Evolutionary conservation across 768 basidiomycete genomes (phyloP), one percentile per base, ranked within the genome.

Genomic region (Phaeotremella skinneri): DNA sequence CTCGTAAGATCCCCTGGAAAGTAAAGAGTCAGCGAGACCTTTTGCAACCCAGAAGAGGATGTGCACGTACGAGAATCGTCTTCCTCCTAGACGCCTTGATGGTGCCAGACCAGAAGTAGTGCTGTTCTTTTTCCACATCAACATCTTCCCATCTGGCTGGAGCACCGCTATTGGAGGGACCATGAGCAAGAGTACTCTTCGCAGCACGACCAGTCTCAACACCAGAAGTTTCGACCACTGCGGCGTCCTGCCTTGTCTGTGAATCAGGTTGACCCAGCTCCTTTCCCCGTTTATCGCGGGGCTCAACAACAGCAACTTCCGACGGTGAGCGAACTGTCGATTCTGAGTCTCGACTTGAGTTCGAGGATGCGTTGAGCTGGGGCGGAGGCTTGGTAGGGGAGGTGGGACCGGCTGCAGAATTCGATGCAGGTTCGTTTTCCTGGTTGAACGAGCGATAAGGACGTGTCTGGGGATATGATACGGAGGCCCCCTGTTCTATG

Each of bases 181-280:
- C 21, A 48, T 30, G 17, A 7, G 37, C 59, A 7, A 62, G 23
- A 13, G 55, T 34, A 11, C 45, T 52, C 32, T 47, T 25, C 21
- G 48, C 65, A 23, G 61, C 61, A 5, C 30, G 58, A 9, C 55
- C 61, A n/a, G 58, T 61, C 26, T 50, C 53, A 4, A 61, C 55
- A 16, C 34, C 59, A 13, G 51, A 21, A 2, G 43, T 49, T 4
- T 43, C 61, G 17, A 58, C 45, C 29, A 60, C 51, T 11, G 49
- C 65, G 9, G 58, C 61, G 37, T 59, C 45, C 9, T 37, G 34
- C 7, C 30, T 56, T 48, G 5, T 55, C 39, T 5, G 58, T 52
- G n/a, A n/a, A n/a, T n/a, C n/a, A 13, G 59, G 59, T 41, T 61
- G 56, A 11, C 45, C 30, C 2, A 50, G 47, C 17, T 14, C 56